Evolutionary conservation across 2,329 filamentous ascomycete genomes (phyloP), one percentile per base, ranked within the genome.

Genomic region (Pseudohalonectria lignicola): DNA sequence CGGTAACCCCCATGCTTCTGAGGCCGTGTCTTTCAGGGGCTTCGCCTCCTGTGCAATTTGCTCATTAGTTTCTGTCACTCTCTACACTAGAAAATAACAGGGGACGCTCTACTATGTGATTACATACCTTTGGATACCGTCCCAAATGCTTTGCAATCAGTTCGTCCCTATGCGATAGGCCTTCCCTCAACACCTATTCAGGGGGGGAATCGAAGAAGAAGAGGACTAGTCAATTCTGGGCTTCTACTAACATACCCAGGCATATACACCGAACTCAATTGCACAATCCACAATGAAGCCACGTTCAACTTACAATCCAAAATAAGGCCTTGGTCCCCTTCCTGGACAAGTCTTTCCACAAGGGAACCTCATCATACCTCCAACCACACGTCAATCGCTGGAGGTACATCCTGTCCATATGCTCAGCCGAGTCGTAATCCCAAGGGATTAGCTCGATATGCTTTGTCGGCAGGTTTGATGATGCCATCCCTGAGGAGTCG

Each of bases 11-110:
- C 50, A 50, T 31, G 57, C 20, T 20, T 47, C 43, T 11, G 43
- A 35, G 31, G 59, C 54, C 5, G 56, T 57, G 43, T 65, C 61
- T 17, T 34, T 44, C 23, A 64, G 47, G 7, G 49, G 41, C 9
- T 46, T 42, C n/a, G 45, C 42, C 47, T 63, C 58, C 31, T 53
- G 45, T n/a, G n/a, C n/a, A n/a, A n/a, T 20, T 19, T 19, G 19
- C n/a, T n/a, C n/a, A 16, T 5, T 37, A 7, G 3, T 12, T 11
- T 7, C n/a, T n/a, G n/a, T n/a, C n/a, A n/a, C n/a, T n/a, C n/a
- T n/a, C n/a, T n/a, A n/a, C n/a, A n/a, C n/a, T n/a, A n/a, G n/a
- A n/a, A n/a, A n/a, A n/a, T n/a, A n/a, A n/a, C n/a, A n/a, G n/a
- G n/a, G n/a, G n/a, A n/a, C n/a, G n/a, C n/a, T n/a, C n/a, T n/a